phyloP scores from a whole-genome alignment of 345 rosid species.

The Eucalyptus albens region DNA sequence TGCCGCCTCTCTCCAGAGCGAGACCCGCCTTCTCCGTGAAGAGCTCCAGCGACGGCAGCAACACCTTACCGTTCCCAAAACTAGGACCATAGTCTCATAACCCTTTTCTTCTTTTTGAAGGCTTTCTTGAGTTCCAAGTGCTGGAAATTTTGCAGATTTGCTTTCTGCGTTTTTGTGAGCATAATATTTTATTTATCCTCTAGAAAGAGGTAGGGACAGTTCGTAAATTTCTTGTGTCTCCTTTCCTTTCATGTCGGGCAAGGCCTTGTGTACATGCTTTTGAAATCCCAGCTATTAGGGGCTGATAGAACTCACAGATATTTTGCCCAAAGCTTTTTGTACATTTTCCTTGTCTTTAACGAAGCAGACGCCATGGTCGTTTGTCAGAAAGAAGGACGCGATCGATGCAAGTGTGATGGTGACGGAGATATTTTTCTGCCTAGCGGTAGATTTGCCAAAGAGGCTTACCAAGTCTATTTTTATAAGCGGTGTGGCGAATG shows the following conservation, averaged over 20 bases:
- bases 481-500: not conserved
- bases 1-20: slow-evolving; percentile 4
- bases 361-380: not conserved
- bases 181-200: not conserved
- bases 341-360: not conserved
- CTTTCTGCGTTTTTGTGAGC: not conserved
- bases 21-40: slow-evolving; percentile 10
- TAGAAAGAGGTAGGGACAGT: not conserved
- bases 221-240: not conserved
- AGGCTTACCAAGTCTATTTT: not conserved
- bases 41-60: slow-evolving; percentile 18
- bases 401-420: not conserved
- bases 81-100: not conserved
- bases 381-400: not conserved
- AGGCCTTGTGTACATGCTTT: not conserved
- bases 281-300: not conserved
- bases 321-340: not conserved
- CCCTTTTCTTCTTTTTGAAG: not conserved
- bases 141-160: not conserved
- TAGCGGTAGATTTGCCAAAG: not conserved
- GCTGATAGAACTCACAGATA: not conserved
- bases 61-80: not conserved
- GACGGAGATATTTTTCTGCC: not conserved
- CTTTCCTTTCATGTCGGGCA: not conserved
- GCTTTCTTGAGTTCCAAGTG: not conserved